These are phyloP conservation scores for Trypanosoma platydactyli DNA, from an alignment of 208 protist species.

Conservation along the genomic window DNA sequence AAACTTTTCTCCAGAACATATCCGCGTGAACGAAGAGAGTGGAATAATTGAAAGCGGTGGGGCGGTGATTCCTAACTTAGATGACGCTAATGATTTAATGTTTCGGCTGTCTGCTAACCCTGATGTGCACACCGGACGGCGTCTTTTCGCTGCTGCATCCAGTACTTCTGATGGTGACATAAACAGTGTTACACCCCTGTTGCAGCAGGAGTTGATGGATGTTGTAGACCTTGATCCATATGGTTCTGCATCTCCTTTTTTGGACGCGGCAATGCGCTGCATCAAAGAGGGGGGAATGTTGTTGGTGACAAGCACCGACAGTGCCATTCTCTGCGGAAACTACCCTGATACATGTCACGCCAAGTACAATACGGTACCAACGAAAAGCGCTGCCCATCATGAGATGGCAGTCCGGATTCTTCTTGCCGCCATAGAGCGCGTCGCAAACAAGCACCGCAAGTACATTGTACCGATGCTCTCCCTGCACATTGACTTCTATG, in stretches of 20 bases:
- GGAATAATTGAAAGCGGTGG: constrained; percentile 41
- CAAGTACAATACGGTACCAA: constrained; percentile 96
- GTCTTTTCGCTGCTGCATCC: constrained; percentile 34
- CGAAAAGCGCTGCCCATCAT: constrained; percentile 91
- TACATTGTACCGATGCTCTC: constrained; percentile 97
- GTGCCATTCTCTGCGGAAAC: constrained; percentile 97
- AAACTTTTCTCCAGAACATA: constrained; percentile 67
- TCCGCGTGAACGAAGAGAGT: constrained; percentile 33
- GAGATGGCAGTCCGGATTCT: constrained; percentile 97
- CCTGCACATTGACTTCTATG: constrained; percentile 99
- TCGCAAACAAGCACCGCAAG: constrained; percentile 93
- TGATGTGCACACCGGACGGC: constrained; percentile 43
- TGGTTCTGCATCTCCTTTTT: constrained; percentile 96
- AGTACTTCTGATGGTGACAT: background rate
- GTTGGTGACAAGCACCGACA: constrained; percentile 98
- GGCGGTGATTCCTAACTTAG: constrained; percentile 89
- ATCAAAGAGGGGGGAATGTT: constrained; percentile 97
- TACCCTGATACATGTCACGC: constrained; percentile 96
- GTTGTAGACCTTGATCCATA: constrained; percentile 99
- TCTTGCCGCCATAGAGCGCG: constrained; percentile 91
- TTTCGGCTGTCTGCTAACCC: constrained; percentile 75
- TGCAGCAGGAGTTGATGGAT: constrained; percentile 93
- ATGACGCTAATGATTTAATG: constrained; percentile 93
- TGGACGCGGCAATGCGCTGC: constrained; percentile 96
- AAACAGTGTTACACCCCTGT: constrained; percentile 44